phyloP scores from a whole-genome alignment of 768 basidiomycete genomes.

The Leccinum variicolor region DNA sequence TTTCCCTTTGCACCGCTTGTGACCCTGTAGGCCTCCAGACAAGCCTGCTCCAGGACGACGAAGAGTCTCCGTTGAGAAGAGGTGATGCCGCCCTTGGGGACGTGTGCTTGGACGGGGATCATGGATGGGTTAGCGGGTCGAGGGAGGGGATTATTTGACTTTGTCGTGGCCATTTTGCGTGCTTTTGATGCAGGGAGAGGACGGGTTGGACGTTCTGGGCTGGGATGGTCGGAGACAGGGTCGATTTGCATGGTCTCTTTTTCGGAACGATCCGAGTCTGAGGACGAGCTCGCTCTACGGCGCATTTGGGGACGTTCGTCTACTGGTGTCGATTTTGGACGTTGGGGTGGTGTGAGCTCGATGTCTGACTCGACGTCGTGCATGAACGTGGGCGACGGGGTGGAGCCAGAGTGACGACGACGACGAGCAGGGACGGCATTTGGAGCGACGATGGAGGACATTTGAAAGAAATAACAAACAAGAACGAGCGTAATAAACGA shows the following conservation, averaged over 20 bases:
- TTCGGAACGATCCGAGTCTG: constrained; percentile 34
- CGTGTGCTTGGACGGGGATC: constrained; percentile 80
- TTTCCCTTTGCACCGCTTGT: constrained; percentile 56
- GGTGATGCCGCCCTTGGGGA: constrained; percentile 53
- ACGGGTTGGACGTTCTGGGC: constrained; percentile 54
- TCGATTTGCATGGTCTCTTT: constrained; percentile 34
- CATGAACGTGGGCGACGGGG: constrained; percentile 27
- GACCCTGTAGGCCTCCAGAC: constrained; percentile 91
- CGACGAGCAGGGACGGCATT: constrained; percentile 34
- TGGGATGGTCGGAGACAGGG: constrained; percentile 3
- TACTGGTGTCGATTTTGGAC: constrained; percentile 71
- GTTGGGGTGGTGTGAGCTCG: constrained; percentile 49
- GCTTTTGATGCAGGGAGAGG: constrained; percentile 57
- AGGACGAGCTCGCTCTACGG: constrained; percentile 41
- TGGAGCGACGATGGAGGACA: constrained; percentile 6
- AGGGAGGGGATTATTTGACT: constrained; percentile 43
- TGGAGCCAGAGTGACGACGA: constrained; percentile 63
- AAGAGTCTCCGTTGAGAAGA: constrained; percentile 68
- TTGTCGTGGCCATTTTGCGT: constrained; percentile 43
- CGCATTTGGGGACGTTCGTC: constrained; percentile 53
- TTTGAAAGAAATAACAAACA: background rate
- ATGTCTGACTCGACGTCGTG: constrained; percentile 14
- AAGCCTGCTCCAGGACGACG: constrained; percentile 91
- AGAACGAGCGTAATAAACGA: background rate
- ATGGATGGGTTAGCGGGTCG: constrained; percentile 67